phyloP scores from a whole-genome alignment of 257 asterid species.

The Agastache rugosa region DNA sequence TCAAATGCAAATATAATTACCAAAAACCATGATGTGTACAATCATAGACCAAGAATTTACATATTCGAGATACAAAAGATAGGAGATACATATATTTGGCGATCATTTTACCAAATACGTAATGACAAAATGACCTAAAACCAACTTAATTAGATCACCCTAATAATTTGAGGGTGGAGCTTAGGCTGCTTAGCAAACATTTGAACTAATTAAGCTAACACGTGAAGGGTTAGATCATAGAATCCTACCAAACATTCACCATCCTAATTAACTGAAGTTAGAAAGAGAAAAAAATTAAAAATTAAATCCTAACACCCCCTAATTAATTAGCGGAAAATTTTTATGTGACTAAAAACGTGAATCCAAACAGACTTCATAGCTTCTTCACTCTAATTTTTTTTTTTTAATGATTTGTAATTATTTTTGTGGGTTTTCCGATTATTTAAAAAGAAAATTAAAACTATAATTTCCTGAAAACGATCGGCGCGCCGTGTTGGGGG shows the following conservation, averaged over 20 bases:
- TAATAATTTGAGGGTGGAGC: not conserved
- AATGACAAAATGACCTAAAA: constrained; percentile 10
- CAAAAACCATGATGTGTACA: constrained; percentile 39
- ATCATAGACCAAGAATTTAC: constrained; percentile 45
- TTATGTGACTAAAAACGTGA: constrained; percentile 15
- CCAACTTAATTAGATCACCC: not conserved
- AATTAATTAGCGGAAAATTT: constrained; percentile 20
- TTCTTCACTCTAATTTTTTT: constrained; percentile 23
- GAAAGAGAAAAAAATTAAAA: not conserved
- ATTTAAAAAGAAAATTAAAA: not conserved
- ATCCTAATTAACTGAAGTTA: constrained; percentile 7
- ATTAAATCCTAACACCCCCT: constrained; percentile 32
- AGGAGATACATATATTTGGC: constrained; percentile 21
- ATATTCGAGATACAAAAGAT: constrained; percentile 30
- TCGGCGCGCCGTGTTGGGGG: constrained; percentile 91
- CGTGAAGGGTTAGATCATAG: constrained; percentile 32
- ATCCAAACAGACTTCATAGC: constrained; percentile 24
- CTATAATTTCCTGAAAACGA: constrained; percentile 73
- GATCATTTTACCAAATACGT: constrained; percentile 10
- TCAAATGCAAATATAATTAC: constrained; percentile 7
- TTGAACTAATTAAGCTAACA: constrained; percentile 20
- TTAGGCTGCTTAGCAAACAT: not conserved
- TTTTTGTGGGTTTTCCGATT: not conserved
- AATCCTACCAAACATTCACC: constrained; percentile 31
- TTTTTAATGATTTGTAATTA: not conserved